These are phyloP conservation scores for Candida manassasensis DNA, from an alignment of 805 yeast species.

Conservation along the genomic window DNA sequence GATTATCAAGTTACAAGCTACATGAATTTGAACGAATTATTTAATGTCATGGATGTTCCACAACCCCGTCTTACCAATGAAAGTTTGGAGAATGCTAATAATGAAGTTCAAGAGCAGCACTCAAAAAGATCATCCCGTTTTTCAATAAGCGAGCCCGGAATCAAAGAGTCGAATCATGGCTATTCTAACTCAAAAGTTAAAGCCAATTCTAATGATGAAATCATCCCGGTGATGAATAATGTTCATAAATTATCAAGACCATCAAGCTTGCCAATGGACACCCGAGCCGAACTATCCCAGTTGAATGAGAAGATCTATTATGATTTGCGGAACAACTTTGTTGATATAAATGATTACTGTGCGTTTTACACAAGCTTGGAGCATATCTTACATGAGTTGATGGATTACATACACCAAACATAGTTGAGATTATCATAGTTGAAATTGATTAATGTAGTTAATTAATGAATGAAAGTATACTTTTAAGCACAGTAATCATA, in stretches of 20 bases:
- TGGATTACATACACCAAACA: constrained; percentile 25
- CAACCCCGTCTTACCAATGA: constrained; percentile 23
- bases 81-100: constrained; percentile 2
- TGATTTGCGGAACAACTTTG: constrained; percentile 39
- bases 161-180: not conserved
- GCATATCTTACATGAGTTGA: constrained; percentile 34
- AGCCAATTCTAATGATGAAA: not conserved
- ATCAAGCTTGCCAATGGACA: constrained; percentile 8
- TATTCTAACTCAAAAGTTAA: constrained; percentile 1
- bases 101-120: not conserved
- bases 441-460: too few relatives aligned
- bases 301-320: constrained; percentile 36
- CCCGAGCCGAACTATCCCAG: constrained; percentile 25
- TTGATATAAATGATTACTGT: constrained; percentile 42
- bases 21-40: constrained; percentile 37
- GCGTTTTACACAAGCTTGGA: constrained; percentile 40
- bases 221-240: not conserved
- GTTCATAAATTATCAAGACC: constrained; percentile 4
- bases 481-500: too few relatives aligned
- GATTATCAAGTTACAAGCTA: constrained; percentile 38
- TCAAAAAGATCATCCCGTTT: not conserved
- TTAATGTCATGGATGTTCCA: constrained; percentile 40
- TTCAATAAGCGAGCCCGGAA: not conserved
- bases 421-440: not conserved
- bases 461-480: too few relatives aligned